Evolutionary conservation across 495 filamentous ascomycete species (phyloP), one percentile per base, ranked within the genome.

Genomic region (Trichoderma parareesei): DNA sequence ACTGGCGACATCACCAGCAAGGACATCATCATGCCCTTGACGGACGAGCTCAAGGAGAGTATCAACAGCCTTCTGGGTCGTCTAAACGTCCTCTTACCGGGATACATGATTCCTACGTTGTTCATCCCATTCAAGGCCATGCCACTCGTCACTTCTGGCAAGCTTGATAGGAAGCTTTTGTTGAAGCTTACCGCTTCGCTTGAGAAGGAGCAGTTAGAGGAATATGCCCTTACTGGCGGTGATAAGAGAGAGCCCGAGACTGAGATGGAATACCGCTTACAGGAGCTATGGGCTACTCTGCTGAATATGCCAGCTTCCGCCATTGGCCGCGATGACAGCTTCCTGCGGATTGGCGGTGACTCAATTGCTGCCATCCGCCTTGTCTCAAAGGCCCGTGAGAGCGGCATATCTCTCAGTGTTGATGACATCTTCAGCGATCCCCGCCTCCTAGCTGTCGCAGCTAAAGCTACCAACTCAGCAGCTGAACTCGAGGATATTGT

Each of bases 51-150:
- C 76, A 11, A 69, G 76, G 40, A 66, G 38, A 16, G 37, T 49
- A 20, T 62, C 60, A 62, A 20, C n/a, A 38, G 67, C 70, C 35
- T 71, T 69, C 16, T 69, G 80, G 62, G 75, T 72, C 49, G 72
- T 11, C 69, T 87, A 0, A 61, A 67, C 5, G 64, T 65, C 4
- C 38, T 59, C 18, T 42, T 80, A 1, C 77, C 78, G 3, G 33
- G 68, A 5, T 81, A 83, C 68, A 87, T 88, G 85, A 75, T 87
- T 59, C 86, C 86, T 2, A 73, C 80, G 7, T 70, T 81, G 0
- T 87, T 81, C 69, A 77, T 87, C 37, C 18, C 71, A 73, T 44
- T 75, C 67, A 4, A 78, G 74, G 66, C 75, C 78, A 46, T 72
- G 75, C 38, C 74, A 75, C 13, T 69, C 75, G 41, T 62, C 13